Evolutionary conservation across 1,284 basidiomycete species (phyloP), one percentile per base, ranked within the genome.

Genomic region (Cryptococcus jaspeensis): DNA sequence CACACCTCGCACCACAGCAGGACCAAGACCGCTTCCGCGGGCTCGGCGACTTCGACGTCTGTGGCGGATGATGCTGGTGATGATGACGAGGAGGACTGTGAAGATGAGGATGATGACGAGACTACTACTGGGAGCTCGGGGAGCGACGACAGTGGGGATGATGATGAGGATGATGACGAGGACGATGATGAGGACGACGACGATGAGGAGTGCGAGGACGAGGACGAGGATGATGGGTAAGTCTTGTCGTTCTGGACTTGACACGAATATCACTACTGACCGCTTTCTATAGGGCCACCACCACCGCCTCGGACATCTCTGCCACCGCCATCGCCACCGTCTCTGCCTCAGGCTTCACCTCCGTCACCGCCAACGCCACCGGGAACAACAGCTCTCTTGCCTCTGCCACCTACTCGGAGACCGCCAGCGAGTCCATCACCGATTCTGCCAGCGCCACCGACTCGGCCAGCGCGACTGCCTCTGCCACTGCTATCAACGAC

Each of bases 1-100:
- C n/a, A n/a, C n/a, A n/a, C n/a, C n/a, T n/a, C n/a, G n/a, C n/a
- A n/a, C n/a, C n/a, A n/a, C n/a, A n/a, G n/a, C n/a, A n/a, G n/a
- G n/a, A n/a, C n/a, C n/a, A n/a, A n/a, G n/a, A n/a, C 55, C 38
- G 42, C 59, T 38, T 50, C 39, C 32, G 28, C 37, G 18, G 47
- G 50, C 23, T 48, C 50, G 23, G 48, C 53, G 22, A 54, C 53
- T 13, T 43, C 49, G 25, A 42, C 49, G 20, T 44, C 53, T 35
- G 40, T 54, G 35, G 44, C 47, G 13, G 45, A 53, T 8, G 58
- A 60, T 38, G 55, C n/a, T n/a, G n/a, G 48, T 20, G 56, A 60
- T 20, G 46, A 57, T 32, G 39, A 40, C 35, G 52, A 54, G 7
- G 58, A 59, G 5, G 57, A 56, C 16, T 52, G 45, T 16, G 51